These are phyloP conservation scores for Venturia pyrina DNA, from an alignment of 2,329 filamentous ascomycete genomes.

Conservation along the genomic window DNA sequence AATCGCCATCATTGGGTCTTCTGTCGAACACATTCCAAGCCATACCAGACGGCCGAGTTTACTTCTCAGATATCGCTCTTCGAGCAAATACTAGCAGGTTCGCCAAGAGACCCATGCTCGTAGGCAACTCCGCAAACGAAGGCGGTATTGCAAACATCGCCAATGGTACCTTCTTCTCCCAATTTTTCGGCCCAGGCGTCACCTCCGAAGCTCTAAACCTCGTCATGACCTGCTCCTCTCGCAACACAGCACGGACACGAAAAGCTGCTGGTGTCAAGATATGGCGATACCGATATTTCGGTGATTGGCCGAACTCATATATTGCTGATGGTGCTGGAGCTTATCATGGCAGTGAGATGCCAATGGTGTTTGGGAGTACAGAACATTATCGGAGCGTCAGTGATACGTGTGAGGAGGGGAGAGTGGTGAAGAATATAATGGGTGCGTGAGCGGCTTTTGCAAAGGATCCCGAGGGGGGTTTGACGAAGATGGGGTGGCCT, in stretches of 20 bases:
- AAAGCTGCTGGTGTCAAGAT: not conserved
- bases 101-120: not conserved
- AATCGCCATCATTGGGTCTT: not conserved
- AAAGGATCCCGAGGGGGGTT: no score
- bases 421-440: not conserved
- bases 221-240: conserved; percentile 17
- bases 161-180: conserved; percentile 19
- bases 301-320: not conserved
- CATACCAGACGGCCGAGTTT: not conserved
- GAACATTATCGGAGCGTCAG: not conserved
- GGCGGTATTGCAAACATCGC: conserved; percentile 18
- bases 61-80: not conserved
- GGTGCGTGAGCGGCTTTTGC: not conserved
- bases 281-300: conserved; percentile 7
- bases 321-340: conserved; percentile 11
- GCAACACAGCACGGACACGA: not conserved
- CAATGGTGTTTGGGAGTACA: conserved; percentile 10
- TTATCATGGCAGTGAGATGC: conserved; percentile 9
- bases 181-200: conserved; percentile 14
- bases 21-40: conserved; percentile 13
- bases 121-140: conserved; percentile 19
- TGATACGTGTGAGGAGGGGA: not conserved
- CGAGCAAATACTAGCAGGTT: conserved; percentile 1
- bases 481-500: no score
- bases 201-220: not conserved